A percentile compares a stretch with the other conserved stretches of the same genome.
phyloP scores from a whole-genome alignment of 2,329 filamentous ascomycete species.

The Karstenula rhodostoma region DNA sequence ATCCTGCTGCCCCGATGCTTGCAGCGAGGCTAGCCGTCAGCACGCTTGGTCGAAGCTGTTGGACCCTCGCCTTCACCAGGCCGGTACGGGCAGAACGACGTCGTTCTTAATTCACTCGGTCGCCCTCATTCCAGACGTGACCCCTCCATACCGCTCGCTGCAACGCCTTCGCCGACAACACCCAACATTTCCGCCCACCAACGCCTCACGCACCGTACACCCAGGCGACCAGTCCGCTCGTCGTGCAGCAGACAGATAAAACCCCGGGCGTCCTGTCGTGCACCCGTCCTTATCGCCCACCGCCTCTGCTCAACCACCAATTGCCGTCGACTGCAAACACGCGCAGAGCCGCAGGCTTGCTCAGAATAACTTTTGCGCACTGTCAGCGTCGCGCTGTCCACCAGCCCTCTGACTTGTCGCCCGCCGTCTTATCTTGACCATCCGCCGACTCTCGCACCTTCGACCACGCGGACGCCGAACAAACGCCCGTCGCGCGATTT shows the following conservation, averaged over 20 bases:
- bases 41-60: conserved; percentile 10
- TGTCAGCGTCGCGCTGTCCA: conserved; percentile 28
- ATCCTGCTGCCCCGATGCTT: conserved; percentile 14
- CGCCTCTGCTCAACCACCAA: conserved; percentile 43
- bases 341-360: conserved; percentile 34
- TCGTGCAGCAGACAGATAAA: conserved; percentile 25
- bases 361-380: conserved; percentile 25
- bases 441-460: conserved; percentile 14
- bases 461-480: conserved; percentile 16
- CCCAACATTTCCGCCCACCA: conserved; percentile 1
- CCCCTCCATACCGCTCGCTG: conserved; percentile 5
- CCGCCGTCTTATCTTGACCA: conserved; percentile 14
- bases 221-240: conserved; percentile 26
- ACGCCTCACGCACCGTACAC: background rate
- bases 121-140: conserved; percentile 1
- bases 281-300: conserved; percentile 44
- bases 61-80: conserved; percentile 20
- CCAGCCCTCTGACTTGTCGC: conserved; percentile 20
- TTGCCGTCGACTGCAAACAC: conserved; percentile 34
- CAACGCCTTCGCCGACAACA: conserved; percentile 4
- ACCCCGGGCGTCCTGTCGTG: conserved; percentile 35
- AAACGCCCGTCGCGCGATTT: background rate
- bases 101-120: conserved; percentile 20
- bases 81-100: conserved; percentile 21
- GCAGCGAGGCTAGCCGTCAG: conserved; percentile 20